Evolutionary conservation across 768 basidiomycete species (phyloP), one percentile per base, ranked within the genome.

Genomic region (Fomitopsis pulvina): DNA sequence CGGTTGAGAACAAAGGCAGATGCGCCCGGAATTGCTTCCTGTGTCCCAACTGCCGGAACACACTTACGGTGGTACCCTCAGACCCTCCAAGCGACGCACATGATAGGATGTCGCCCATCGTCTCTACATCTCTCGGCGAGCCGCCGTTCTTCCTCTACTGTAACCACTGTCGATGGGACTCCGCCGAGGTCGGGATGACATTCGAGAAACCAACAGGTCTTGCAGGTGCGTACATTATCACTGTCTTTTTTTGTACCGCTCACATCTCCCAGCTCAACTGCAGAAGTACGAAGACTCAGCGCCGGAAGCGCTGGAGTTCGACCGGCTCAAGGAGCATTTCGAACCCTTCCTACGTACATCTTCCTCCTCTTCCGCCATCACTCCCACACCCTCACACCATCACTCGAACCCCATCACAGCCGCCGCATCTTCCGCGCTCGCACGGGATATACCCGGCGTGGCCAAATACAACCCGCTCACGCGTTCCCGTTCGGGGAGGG

Each of bases 151-250:
- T 91, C 61, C 74, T 99, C 2, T 85, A 86, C 60, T 99, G 96
- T 67, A 85, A 88, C 54, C 82, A 86, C 63, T 99, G 96, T 59
- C 76, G 89, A 63, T 99, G 96, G 95, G 90, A 93, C 63, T 96
- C 93, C 51, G 81, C 84, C 1, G 83, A 92, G 64, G 83, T 93
- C 1, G 91, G 87, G 0, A 89, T 94, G 61, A 87, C 82, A 10
- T 98, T 98, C 58, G 94, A 97, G 61, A 99, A 98, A 63, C 90
- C 94, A 0, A 96, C 94, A 0, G 93, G 95, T 14, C 79, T 99
- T 25, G 93, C 94, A 52, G 81, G 95, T 95, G 52, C 56, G 82
- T 20, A 46, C 24, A 20, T 14, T 18, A 10, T 24, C 4, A 14
- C 29, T 14, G 25, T 27, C 45, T 28, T 28, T 39, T 59, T 48